A percentile compares a stretch with the other conserved stretches of the same genome.
phyloP scores from a whole-genome alignment of 768 basidiomycete genomes.

The Phylloporus sp. region DNA sequence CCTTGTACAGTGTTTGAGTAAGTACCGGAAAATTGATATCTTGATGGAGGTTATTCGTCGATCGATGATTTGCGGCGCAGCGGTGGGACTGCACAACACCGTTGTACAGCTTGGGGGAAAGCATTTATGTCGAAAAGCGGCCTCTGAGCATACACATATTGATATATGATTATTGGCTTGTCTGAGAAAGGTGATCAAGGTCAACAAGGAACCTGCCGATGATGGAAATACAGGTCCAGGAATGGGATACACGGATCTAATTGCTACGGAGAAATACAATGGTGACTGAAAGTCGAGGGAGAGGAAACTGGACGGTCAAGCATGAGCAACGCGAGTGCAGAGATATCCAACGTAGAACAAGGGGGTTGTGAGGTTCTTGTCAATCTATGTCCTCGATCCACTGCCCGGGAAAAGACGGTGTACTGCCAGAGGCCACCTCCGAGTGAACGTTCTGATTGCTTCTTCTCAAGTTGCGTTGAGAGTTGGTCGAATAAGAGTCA shows the following conservation, averaged over 20 bases:
- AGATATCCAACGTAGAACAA: not conserved
- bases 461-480: conserved; percentile 9
- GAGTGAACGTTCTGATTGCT: conserved; percentile 8
- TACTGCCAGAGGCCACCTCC: conserved; percentile 4
- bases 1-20: no score
- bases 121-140: no score
- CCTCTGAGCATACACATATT: no score
- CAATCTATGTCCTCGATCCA: conserved; percentile 34
- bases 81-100: no score
- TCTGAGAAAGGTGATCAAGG: not conserved
- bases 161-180: no score
- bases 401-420: conserved; percentile 29
- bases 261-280: conserved; percentile 12
- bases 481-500: conserved; percentile 10
- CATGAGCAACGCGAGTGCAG: conserved; percentile 1
- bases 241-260: conserved; percentile 21
- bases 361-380: not conserved
- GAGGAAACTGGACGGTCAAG: not conserved
- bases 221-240: conserved; percentile 3
- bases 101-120: no score
- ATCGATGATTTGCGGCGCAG: no score
- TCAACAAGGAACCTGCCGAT: no score
- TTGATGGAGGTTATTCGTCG: no score
- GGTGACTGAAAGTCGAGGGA: not conserved
- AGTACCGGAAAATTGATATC: no score